A percentile compares a stretch with the other conserved stretches of the same genome.
These are phyloP conservation scores for Pyrenula aspistea DNA, from an alignment of 495 filamentous ascomycete genomes.

Conservation along the genomic window DNA sequence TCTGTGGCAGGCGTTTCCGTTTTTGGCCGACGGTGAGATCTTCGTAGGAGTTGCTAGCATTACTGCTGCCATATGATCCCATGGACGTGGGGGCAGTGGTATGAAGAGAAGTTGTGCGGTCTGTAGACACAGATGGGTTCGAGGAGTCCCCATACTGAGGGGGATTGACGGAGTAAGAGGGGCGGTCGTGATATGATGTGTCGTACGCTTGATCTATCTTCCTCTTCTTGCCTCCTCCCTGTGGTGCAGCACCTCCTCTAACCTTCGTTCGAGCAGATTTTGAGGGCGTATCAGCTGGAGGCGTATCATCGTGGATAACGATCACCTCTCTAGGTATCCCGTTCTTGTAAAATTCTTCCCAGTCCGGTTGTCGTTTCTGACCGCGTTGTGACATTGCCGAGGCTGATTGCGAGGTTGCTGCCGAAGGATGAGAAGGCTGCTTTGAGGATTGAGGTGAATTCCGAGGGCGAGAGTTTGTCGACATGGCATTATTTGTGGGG, in stretches of 20 bases:
- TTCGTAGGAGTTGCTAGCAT: slow-evolving; percentile 41
- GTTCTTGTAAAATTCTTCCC: slow-evolving; percentile 86
- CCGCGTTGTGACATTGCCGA: slow-evolving; percentile 38
- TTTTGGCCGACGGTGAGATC: slow-evolving; percentile 61
- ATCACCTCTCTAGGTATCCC: slow-evolving; percentile 89
- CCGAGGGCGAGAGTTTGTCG: slow-evolving; percentile 11
- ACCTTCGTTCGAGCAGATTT: slow-evolving; percentile 5
- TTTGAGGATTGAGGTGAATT: slow-evolving; percentile 10
- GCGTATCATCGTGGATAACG: slow-evolving; percentile 85
- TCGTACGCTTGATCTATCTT: slow-evolving; percentile 53
- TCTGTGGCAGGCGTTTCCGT: slow-evolving; percentile 71
- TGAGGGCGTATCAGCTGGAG: slow-evolving; percentile 27
- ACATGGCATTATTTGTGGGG: slow-evolving; percentile 30
- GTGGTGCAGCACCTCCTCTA: slow-evolving; percentile 21
- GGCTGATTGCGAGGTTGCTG: slow-evolving; percentile 8
- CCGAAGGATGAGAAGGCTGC: slow-evolving; percentile 7
- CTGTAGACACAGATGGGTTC: slow-evolving; percentile 63
- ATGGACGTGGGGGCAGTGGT: slow-evolving; percentile 89
- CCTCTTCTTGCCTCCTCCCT: slow-evolving; percentile 53
- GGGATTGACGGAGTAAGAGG: slow-evolving; percentile 59
- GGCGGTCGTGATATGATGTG: slow-evolving; percentile 45
- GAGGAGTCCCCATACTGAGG: slow-evolving; percentile 55
- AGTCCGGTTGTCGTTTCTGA: slow-evolving; percentile 59
- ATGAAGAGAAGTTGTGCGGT: slow-evolving; percentile 73
- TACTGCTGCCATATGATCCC: slow-evolving; percentile 60